Evolutionary conservation across 495 filamentous ascomycete species (phyloP), one percentile per base, ranked within the genome.

Genomic region (Talaromyces liani): DNA sequence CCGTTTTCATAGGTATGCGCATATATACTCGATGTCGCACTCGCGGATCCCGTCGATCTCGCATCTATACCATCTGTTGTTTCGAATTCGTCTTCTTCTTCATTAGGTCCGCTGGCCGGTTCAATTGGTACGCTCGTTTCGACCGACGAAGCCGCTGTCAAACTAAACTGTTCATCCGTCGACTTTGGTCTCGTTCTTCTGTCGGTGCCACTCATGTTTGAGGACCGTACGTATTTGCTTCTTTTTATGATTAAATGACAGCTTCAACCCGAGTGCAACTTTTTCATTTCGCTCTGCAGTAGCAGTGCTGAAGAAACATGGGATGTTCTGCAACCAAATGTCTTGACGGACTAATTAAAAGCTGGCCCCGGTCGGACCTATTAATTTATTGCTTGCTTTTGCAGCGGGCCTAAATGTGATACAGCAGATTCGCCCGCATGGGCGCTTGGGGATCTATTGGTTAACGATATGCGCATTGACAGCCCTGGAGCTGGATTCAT

Each of bases 1-100:
- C 62, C 62, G 53, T 63, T 25, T 39, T 63, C 53, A 53, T 34
- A 63, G 27, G 47, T 55, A 57, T 63, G 51, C 27, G 62, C 62
- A 27, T 33, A 64, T 51, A 34, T 53, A 61, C 36, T 39, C 64
- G 64, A 31, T 45, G 36, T 25, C 55, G 41, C 49, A 66, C 57
- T 55, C 64, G 47, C 24, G 2, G 58, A 60, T 60, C 58, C 58
- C 16, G 29, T 36, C 34, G 58, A 60, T 33, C n/a, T 7, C n/a
- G 58, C 12, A 16, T 60, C 58, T 20, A 31, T 22, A 20, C 58
- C 58, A 6, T 60, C 58, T n/a, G 16, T 60, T 29, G 36, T 18
- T 4, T 60, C n/a, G 58, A 60, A 60, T 60, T 60, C 58, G 33
- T 60, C 58, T 24, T 60, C 58, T 10, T 60, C 58, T 31, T 20